Evolutionary conservation across 2,329 filamentous ascomycete species (phyloP).

Genomic region (Sodiomyces alkalinus): DNA sequence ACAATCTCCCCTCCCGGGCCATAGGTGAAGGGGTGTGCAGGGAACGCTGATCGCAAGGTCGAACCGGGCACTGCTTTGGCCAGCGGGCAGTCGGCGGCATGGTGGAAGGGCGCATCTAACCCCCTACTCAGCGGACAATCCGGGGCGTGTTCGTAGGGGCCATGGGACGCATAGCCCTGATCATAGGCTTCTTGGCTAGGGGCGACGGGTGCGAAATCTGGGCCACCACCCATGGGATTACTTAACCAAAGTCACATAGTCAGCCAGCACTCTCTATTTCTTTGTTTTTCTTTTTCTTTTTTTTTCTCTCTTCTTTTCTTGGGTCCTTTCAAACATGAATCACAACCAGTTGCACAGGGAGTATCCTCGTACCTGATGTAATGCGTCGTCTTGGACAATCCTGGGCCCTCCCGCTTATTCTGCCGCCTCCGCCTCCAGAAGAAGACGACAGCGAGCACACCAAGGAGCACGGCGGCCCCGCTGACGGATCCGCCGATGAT

Average conservation of each 20-base stretch:
- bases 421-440: constrained; percentile 26
- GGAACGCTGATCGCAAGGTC: no score
- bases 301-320: no score
- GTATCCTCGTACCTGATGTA: constrained; percentile 23
- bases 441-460: constrained; percentile 25
- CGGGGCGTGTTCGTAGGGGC: constrained; percentile 6
- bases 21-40: constrained; percentile 3
- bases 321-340: constrained; percentile 8
- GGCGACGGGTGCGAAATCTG: constrained; percentile 13
- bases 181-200: constrained; percentile 6
- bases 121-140: constrained; percentile 5
- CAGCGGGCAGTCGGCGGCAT: constrained; percentile 2
- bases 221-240: constrained; percentile 15
- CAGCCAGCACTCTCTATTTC: no score
- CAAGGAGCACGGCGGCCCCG: constrained; percentile 30
- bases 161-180: constrained; percentile 7
- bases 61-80: no score
- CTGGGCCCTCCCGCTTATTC: constrained; percentile 26
- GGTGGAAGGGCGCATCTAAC: constrained; percentile 1
- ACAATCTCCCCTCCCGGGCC: constrained; percentile 4
- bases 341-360: background rate
- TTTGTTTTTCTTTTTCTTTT: no score
- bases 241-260: no score
- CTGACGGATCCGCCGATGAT: constrained; percentile 40
- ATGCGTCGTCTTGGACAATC: constrained; percentile 19